Base-by-base conservation (phyloP, 1,139 yeast species). In the Debaryomycetaceae sp. region DNA sequence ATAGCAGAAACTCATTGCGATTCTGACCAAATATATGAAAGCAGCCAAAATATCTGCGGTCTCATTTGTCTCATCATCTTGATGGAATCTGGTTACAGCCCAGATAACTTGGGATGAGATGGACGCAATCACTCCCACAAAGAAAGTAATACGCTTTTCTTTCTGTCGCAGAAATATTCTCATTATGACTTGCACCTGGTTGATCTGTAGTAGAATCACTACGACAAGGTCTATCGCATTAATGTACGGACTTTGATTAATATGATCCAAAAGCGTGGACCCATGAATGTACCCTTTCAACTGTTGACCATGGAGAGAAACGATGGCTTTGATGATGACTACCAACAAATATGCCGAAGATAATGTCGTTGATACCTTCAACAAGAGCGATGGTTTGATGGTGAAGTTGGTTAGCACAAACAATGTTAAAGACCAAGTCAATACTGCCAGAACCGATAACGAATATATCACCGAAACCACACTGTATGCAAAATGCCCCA, bases 151-250 rank as follows among this genome's bases (percentile, higher is more conserved):
- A 44, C 89, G 70, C 58, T 84, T 85, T 62, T 89, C 96, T 44
- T 76, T 75, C 44, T 78, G 85, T 37, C 96, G 72, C 44, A 80
- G 80, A 55, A 86, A 87, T 24, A 87, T 65, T 44, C 93, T 68
- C 80, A 85, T 84, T 6, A 86, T 73, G 24, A 87, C 83, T 56
- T 86, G 91, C 0, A 87, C 90, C 59, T 87, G 93, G 46, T 88
- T 82, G 34, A 87, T 67, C 58, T 84, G 86, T 20, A 86, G 67
- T 5, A 86, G 57, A 6, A 85, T 62, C 22, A 82, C 82, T 27
- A 82, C 78, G 1, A 88, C 58, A 37, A 87, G 70, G 53, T 84
- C 89, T n/a, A 87, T 66, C 6, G 81, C 71, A 45, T 80, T 76
- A 51, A 86, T 75, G 20, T 78, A 74, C 6, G 68, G 52, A 36